Evolutionary conservation across 345 rosid genomes (phyloP).

Genomic region (Salix exigua): DNA sequence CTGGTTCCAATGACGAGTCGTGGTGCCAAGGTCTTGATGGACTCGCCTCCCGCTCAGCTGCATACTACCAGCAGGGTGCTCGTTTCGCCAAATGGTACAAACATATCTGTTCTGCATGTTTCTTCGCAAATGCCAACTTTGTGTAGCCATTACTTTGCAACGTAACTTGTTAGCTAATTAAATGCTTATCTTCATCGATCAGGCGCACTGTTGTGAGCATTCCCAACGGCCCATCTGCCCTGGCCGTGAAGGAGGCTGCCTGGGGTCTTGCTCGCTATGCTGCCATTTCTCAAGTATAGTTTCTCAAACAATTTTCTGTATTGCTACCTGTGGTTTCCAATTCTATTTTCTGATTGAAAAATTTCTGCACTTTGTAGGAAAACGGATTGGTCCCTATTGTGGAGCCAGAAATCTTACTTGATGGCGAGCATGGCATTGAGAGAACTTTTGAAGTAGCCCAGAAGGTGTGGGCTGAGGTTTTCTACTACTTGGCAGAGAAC

Average conservation of each 20-base stretch:
- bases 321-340: not conserved
- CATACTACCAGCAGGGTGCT: constrained; percentile 99
- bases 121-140: not conserved
- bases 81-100: constrained; percentile 95
- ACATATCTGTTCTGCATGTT: not conserved
- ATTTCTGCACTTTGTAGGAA: constrained; percentile 46
- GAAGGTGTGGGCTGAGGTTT: constrained; percentile 98
- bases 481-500: constrained; percentile 94
- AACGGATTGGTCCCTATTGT: constrained; percentile 96
- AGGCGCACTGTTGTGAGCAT: constrained; percentile 99
- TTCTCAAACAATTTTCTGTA: not conserved
- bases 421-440: constrained; percentile 90
- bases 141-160: too few species aligned
- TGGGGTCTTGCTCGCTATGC: constrained; percentile 99
- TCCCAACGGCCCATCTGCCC: constrained; percentile 92
- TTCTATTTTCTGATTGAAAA: constrained; percentile 6
- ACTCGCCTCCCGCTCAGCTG: constrained; percentile 87
- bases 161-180: not conserved
- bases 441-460: constrained; percentile 91
- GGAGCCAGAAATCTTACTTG: constrained; percentile 97
- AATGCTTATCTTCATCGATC: constrained; percentile 10
- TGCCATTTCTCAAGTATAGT: constrained; percentile 75
- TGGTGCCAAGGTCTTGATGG: constrained; percentile 99
- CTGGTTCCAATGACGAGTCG: constrained; percentile 88
- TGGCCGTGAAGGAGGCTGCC: constrained; percentile 97